Conservation (phyloP, 106 monocot species). For the Posidonia australis region DNA sequence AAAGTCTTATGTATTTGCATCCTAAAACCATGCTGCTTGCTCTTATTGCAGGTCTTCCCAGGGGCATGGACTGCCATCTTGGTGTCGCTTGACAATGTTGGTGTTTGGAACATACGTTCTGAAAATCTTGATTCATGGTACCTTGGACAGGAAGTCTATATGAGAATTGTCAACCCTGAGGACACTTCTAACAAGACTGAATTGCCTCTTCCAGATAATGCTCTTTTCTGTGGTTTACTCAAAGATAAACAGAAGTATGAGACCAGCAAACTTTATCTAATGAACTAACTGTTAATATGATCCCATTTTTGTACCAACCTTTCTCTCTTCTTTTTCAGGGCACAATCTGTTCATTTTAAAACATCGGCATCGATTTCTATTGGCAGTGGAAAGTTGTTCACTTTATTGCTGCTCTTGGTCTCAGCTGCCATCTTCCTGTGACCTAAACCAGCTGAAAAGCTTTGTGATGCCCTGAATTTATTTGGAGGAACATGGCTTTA, state of each 20-base stretch:
- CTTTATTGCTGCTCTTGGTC: constrained; percentile 5
- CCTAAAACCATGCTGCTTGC: too few species aligned
- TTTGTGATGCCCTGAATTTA: too few species aligned
- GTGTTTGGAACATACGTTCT: constrained; percentile 78
- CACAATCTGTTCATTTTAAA: constrained; percentile 8
- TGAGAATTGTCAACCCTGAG: constrained; percentile 76
- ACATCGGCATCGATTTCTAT: constrained; percentile 2
- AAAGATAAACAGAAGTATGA: constrained; percentile 55
- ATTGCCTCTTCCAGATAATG: constrained; percentile 61
- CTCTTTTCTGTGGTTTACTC: constrained; percentile 83
- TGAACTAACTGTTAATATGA: not conserved
- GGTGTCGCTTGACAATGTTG: constrained; percentile 34
- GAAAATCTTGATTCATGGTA: constrained; percentile 57
- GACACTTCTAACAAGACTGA: constrained; percentile 42
- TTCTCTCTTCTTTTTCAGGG: constrained; percentile 14
- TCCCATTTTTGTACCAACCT: not conserved
- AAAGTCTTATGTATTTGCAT: not conserved
- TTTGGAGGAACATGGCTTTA: too few species aligned
- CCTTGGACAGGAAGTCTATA: constrained; percentile 49
- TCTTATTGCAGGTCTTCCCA: constrained; percentile 27
- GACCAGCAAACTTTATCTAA: not conserved
- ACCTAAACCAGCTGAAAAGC: too few species aligned
- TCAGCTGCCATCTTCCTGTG: constrained; percentile 9
- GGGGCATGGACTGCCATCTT: constrained; percentile 91
- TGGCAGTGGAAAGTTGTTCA: constrained; percentile 4